Conservation (phyloP, 192 early-diverging fungal genomes). For the Coemansia sp. region DNA sequence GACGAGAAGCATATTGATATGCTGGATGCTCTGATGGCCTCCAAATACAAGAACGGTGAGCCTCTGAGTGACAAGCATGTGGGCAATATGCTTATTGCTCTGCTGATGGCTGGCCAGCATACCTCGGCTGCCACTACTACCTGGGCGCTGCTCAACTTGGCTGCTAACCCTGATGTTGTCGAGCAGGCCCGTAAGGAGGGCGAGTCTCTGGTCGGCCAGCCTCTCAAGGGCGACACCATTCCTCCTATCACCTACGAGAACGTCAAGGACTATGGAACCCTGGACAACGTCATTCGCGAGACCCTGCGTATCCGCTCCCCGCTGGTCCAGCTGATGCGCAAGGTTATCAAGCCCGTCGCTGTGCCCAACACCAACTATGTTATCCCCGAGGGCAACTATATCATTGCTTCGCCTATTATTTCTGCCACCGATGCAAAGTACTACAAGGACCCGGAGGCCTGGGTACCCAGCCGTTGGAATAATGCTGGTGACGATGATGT, state of each 20-base stretch:
- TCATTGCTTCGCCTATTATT: slow-evolving; percentile 79
- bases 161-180: slow-evolving; percentile 67
- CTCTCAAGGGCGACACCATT: slow-evolving; percentile 50
- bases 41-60: slow-evolving; percentile 86
- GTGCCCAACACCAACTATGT: slow-evolving; percentile 73
- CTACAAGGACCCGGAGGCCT: slow-evolving; percentile 78
- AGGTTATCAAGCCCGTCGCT: slow-evolving; percentile 70
- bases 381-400: slow-evolving; percentile 86
- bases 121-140: slow-evolving; percentile 87
- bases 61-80: slow-evolving; percentile 77
- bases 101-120: slow-evolving; percentile 98
- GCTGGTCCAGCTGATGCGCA: slow-evolving; percentile 90
- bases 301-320: slow-evolving; percentile 91
- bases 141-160: slow-evolving; percentile 88
- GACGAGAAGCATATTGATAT: slow-evolving; percentile 68
- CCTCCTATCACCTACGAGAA: slow-evolving; percentile 60
- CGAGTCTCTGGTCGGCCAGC: slow-evolving; percentile 53
- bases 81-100: slow-evolving; percentile 95
- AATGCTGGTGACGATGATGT: slow-evolving; percentile 54
- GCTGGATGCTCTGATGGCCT: slow-evolving; percentile 77
- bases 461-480: slow-evolving; percentile 77
- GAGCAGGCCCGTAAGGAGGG: slow-evolving; percentile 75
- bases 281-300: slow-evolving; percentile 87
- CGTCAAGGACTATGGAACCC: slow-evolving; percentile 67
- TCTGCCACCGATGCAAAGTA: slow-evolving; percentile 72